Base-by-base conservation (phyloP, 208 protist species). In the Sergeia podlipaevii region DNA sequence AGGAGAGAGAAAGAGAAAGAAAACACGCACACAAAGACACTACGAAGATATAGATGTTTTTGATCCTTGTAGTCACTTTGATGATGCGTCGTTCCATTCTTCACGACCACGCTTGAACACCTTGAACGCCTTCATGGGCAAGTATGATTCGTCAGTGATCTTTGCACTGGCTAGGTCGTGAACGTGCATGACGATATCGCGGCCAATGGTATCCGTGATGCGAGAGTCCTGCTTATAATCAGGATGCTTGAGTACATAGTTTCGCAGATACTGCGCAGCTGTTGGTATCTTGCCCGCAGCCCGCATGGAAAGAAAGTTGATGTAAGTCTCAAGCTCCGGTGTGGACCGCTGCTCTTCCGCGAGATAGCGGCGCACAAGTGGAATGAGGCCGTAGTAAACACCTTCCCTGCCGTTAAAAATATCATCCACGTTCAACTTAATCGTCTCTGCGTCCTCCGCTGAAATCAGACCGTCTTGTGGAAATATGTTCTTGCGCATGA, bases 221-320 rank as follows among this genome's bases (percentile, higher is more conserved):
- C 96, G 74, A 0, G 95, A 98, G 82, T 99, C 97, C 8, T 97
- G 63, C 32, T 94, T 80, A 71, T 99, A 99, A 26, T 83, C 81
- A 11, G 92, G 82, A 65, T 99, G 98, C 39, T 72, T 46, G 26
- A 70, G 46, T 5, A 99, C 93, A 74, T 96, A 98, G 10, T 95
- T 50, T 24, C 98, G 85, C 28, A 98, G 80, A 69, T 92, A 99
- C 48, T 80, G 66, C 21, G 98, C 97, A 4, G 85, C 70, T 1
- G 97, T 99, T 13, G 87, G 71, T 30, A 99, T 84, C 46, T 88
- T 46, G n/a, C 96, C 97, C 6, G 82, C 65, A 2, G 98, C 97
- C 5, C 97, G 83, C 74, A 95, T 93, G 11, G 72, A 77, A 32
- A 99, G 54, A 28, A 98, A 93, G n/a, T 78, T 60, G 5, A 98